Conservation (phyloP, 2,329 filamentous ascomycete genomes). For the Penicillium freii region DNA sequence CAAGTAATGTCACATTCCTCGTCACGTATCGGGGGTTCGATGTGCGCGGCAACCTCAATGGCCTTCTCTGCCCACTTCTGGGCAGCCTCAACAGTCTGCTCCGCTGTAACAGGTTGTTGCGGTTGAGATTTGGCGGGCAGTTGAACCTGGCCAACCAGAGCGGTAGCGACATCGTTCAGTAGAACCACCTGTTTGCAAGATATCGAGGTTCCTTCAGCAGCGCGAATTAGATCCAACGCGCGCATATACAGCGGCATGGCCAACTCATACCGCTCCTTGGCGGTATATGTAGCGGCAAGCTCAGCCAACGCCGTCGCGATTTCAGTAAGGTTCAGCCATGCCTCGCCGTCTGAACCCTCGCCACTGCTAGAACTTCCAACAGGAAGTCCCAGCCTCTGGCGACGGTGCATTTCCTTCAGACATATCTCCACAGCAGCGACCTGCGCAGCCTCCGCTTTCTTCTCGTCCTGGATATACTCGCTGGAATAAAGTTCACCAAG, state of each 20-base stretch:
- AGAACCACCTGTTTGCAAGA: conserved; percentile 77
- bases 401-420: conserved; percentile 69
- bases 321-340: conserved; percentile 42
- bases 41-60: conserved; percentile 62
- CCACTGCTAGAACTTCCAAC: conserved; percentile 52
- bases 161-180: conserved; percentile 54
- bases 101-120: conserved; percentile 49
- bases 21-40: conserved; percentile 65
- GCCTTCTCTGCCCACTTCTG: conserved; percentile 78
- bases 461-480: conserved; percentile 69
- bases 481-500: conserved; percentile 79
- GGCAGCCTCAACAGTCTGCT: conserved; percentile 66
- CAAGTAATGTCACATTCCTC: conserved; percentile 82
- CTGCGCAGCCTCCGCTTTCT: conserved; percentile 71
- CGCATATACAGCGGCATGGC: conserved; percentile 84
- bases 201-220: conserved; percentile 41
- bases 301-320: conserved; percentile 48
- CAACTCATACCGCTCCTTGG: conserved; percentile 71
- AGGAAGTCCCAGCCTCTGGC: conserved; percentile 65
- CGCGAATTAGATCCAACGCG: conserved; percentile 67
- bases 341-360: conserved; percentile 25
- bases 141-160: conserved; percentile 47
- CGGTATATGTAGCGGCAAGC: conserved; percentile 73
- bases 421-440: conserved; percentile 79
- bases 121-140: conserved; percentile 25